Percentiles rank a stretch among this genome's conserved stretches.
Conservation (phyloP, 148 eudicot species). For the Camellia granthamiana region DNA sequence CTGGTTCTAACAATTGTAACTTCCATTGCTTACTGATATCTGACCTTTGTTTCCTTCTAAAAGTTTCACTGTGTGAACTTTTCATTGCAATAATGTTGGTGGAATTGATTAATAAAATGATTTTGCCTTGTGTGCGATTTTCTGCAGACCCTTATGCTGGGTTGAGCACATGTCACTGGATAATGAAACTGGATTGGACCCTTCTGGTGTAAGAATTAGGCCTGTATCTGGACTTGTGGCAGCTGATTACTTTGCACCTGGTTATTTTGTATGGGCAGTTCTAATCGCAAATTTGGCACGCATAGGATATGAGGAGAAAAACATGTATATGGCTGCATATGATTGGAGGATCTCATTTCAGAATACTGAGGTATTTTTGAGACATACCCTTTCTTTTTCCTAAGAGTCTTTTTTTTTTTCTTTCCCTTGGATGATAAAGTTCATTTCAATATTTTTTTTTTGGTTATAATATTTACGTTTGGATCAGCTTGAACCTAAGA, state of each 20-base stretch:
- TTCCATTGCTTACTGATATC: not conserved
- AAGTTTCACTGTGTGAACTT: not conserved
- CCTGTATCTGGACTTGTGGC: conserved; percentile 95
- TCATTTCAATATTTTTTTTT: not conserved
- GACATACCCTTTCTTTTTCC: not conserved
- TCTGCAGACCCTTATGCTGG: conserved; percentile 90
- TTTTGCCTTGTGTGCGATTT: conserved; percentile 9
- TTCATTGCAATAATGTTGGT: not conserved
- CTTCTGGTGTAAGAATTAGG: conserved; percentile 76
- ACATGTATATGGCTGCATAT: conserved; percentile 97
- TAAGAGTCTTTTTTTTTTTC: not conserved
- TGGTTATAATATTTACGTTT: not conserved
- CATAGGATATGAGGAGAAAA: conserved; percentile 94
- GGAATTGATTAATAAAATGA: not conserved
- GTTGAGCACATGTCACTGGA: conserved; percentile 95
- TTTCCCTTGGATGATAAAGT: not conserved
- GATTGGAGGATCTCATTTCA: conserved; percentile 98
- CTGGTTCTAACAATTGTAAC: not conserved
- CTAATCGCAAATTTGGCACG: conserved; percentile 94
- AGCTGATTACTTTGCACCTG: conserved; percentile 97
- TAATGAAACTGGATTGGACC: conserved; percentile 96
- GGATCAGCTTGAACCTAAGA: conserved; percentile 6
- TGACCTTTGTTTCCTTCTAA: not conserved
- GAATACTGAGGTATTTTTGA: conserved; percentile 70
- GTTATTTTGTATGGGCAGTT: conserved; percentile 98